A percentile compares a stretch with the other conserved stretches of the same genome.
phyloP scores from a whole-genome alignment of 176 grass and related monocot genomes.

The Ananas comosus region DNA sequence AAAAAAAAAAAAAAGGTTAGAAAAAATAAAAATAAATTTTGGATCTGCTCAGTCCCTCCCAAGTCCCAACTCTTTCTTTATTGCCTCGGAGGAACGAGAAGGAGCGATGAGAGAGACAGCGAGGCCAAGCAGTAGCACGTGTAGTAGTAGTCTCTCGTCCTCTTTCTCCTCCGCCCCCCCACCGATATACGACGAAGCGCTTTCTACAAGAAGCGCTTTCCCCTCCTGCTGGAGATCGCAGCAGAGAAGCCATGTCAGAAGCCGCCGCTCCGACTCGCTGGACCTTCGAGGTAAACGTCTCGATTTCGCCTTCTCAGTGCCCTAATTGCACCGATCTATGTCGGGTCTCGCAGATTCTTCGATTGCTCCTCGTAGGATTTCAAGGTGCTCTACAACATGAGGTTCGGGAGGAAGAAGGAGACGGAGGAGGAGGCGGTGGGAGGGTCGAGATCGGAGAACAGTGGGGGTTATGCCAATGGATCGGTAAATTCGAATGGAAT shows the following conservation, averaged over 20 bases:
- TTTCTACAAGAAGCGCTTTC: not conserved
- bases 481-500: constrained; percentile 12
- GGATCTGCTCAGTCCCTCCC: too few species aligned
- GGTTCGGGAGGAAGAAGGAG: constrained; percentile 42
- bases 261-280: constrained; percentile 40
- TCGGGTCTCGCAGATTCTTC: constrained; percentile 1
- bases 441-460: not conserved
- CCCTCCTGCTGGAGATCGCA: not conserved
- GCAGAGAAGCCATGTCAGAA: constrained; percentile 28
- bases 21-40: too few species aligned
- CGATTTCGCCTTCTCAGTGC: not conserved
- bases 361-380: constrained; percentile 35
- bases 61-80: too few species aligned
- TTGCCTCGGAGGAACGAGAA: too few species aligned
- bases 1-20: too few species aligned
- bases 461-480: constrained; percentile 5
- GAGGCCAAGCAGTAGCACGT: too few species aligned
- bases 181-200: too few species aligned
- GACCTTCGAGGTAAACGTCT: constrained; percentile 50
- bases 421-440: constrained; percentile 7
- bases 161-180: too few species aligned
- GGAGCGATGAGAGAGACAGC: too few species aligned
- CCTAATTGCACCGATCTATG: not conserved
- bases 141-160: too few species aligned
- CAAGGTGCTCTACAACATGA: constrained; percentile 41